Evolutionary conservation across 1,139 yeast genomes (phyloP), one percentile per base, ranked within the genome.

Genomic region (Sugiyamaella castrensis): DNA sequence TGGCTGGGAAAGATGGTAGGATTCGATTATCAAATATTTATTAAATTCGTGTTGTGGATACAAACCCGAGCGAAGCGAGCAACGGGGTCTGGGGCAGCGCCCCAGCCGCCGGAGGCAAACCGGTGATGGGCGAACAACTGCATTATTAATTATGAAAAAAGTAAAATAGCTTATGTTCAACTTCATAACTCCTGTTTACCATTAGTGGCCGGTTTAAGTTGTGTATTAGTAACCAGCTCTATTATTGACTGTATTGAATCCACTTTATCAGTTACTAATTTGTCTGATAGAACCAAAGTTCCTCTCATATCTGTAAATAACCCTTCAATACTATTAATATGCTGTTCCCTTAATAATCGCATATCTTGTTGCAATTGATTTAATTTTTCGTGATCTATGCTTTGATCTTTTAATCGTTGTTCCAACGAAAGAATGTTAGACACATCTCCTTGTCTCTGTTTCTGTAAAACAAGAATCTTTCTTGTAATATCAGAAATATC

Each of bases 1-100:
- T 63, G 2, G 72, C 67, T 3, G 68, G 70, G 3, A 70, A 69
- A 48, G 71, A 70, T 40, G 71, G 71, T 9, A 59, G 72, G 5
- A 63, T 71, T 2, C 63, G 60, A 8, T 48, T 71, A 36, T 68
- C 61, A 54, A 53, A 62, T 10, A 44, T 65, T 7, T 65, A 63
- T 49, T 66, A 41, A 28, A 15, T 34, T 15, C n/a, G 8, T n/a
- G 38, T 6, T 16, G 40, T 12, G 40, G 40, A n/a, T n/a, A n/a
- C n/a, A n/a, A n/a, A n/a, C n/a, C n/a, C n/a, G n/a, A n/a, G n/a
- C n/a, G n/a, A n/a, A n/a, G n/a, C n/a, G n/a, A 16, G 40, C 40
- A 13, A 33, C 36, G 36, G n/a, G 36, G 8, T 33, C 36, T 33
- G 36, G 36, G 36, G 32, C 9, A 9, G 32, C 32, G 11, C 32